Evolutionary conservation across 2,329 filamentous ascomycete genomes (phyloP), one percentile per base, ranked within the genome.

Genomic region (Colletotrichum sp.): DNA sequence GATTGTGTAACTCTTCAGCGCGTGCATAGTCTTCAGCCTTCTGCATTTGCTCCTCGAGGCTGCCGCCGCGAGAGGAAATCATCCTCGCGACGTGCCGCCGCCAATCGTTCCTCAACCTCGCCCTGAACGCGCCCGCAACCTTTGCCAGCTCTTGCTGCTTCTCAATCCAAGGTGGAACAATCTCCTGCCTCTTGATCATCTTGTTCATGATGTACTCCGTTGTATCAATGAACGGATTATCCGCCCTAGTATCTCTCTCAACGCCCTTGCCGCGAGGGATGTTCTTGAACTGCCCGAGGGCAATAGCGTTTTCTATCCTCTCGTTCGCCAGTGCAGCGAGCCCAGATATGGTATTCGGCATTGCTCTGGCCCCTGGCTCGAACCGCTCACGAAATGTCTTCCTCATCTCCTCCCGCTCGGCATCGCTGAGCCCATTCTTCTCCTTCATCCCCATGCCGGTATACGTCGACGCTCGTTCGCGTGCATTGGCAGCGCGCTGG

Each of bases 161-260:
- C 85, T 99, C 97, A 76, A 99, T 99, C 97, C 97, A 99, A 0
- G 96, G 96, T 1, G 97, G 97, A 1, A 98, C 95, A 76, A 99
- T 95, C 25, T 98, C 96, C 84, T 99, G 97, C 75, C 94, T 94
- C 86, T 98, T 95, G 78, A 99, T 98, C 88, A 99, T 98, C 86
- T 98, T 97, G 86, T 99, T 99, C 94, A 99, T 94, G 80, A 99
- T 95, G 83, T 98, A 98, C 85, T 99, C 96, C 0, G 97, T 99
- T 1, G 96, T 99, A 82, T 99, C 95, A 73, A 99, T 92, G 81
- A 98, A 99, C 0, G 97, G 96, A 79, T 94, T 98, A 79, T 93
- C 94, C 1, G 95, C 94, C 78, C 95, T 93, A 67, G 95, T 88
- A 79, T 99, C 96, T n/a, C 94, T 88, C 83, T 96, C 92, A n/a